Evolutionary conservation across 2,329 filamentous ascomycete species (phyloP).

Genomic region (Aspergillus thermomutatus): DNA sequence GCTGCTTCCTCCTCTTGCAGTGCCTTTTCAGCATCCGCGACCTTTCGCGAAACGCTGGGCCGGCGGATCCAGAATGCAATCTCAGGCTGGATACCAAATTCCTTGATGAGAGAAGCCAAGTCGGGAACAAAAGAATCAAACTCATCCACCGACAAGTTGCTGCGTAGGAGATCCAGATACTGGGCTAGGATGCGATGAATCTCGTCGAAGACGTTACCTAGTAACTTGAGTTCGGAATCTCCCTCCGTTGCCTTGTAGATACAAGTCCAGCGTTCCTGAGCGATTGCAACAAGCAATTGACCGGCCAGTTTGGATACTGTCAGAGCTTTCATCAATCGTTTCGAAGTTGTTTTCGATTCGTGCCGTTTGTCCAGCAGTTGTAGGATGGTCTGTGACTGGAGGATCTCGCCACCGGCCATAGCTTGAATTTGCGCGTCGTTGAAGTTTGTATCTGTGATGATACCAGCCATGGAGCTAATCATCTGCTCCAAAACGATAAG

Average conservation of each 20-base stretch:
- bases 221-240: slow-evolving; percentile 79
- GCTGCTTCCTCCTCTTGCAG: slow-evolving; percentile 25
- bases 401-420: slow-evolving; percentile 78
- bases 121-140: slow-evolving; percentile 78
- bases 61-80: slow-evolving; percentile 84
- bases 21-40: slow-evolving; percentile 45
- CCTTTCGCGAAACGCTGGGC: slow-evolving; percentile 65
- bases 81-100: slow-evolving; percentile 75
- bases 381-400: slow-evolving; percentile 77
- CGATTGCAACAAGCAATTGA: slow-evolving; percentile 81
- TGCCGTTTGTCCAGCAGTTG: slow-evolving; percentile 79
- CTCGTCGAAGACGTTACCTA: slow-evolving; percentile 86
- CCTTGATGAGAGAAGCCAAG: slow-evolving; percentile 67
- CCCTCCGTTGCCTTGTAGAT: slow-evolving; percentile 65
- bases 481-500: slow-evolving; percentile 89
- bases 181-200: slow-evolving; percentile 81
- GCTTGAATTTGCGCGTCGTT: slow-evolving; percentile 83
- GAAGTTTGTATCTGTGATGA: slow-evolving; percentile 80
- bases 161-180: slow-evolving; percentile 84
- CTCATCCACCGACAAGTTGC: slow-evolving; percentile 69
- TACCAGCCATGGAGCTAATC: slow-evolving; percentile 88
- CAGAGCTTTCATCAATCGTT: slow-evolving; percentile 74
- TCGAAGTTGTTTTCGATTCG: slow-evolving; percentile 69
- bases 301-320: slow-evolving; percentile 74
- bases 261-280: slow-evolving; percentile 85